These are phyloP conservation scores for Curvularia sp. DNA, from an alignment of 2,329 filamentous ascomycete species.

Conservation along the genomic window DNA sequence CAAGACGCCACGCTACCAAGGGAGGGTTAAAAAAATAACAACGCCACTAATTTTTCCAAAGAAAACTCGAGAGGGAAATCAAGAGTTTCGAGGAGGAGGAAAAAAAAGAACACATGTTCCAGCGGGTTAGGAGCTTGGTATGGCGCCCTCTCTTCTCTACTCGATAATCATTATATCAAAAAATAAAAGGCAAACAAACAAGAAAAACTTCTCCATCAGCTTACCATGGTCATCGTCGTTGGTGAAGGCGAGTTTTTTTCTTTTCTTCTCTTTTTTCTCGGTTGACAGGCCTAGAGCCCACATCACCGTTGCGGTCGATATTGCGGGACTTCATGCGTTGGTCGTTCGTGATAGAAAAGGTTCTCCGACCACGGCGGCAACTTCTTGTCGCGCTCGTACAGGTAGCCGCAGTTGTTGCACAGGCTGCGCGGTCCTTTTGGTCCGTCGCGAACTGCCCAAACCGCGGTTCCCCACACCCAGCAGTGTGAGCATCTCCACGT, in stretches of 20 bases:
- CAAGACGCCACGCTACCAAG: conserved; percentile 15
- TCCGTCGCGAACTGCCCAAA: conserved; percentile 95
- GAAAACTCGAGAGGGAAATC: neutral
- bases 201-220: neutral
- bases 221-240: conserved; percentile 4
- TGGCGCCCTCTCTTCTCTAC: neutral
- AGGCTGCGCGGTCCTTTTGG: conserved; percentile 83
- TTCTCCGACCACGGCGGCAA: conserved; percentile 79
- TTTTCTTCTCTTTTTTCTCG: no score
- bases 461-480: conserved; percentile 82
- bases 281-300: neutral
- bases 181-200: neutral
- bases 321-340: conserved; percentile 34
- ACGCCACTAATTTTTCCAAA: conserved; percentile 6
- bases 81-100: neutral
- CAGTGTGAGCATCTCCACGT: conserved; percentile 92
- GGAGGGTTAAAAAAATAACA: conserved; percentile 1
- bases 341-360: conserved; percentile 63
- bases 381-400: conserved; percentile 86
- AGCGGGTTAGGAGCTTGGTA: neutral
- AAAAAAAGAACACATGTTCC: neutral
- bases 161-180: neutral
- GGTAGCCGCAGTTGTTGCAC: conserved; percentile 90
- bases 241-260: neutral
- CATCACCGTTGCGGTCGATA: conserved; percentile 31